A percentile compares a stretch with the other conserved stretches of the same genome.
Conservation (phyloP, 2,329 filamentous ascomycete genomes). For the Colletotrichum trifolii region DNA sequence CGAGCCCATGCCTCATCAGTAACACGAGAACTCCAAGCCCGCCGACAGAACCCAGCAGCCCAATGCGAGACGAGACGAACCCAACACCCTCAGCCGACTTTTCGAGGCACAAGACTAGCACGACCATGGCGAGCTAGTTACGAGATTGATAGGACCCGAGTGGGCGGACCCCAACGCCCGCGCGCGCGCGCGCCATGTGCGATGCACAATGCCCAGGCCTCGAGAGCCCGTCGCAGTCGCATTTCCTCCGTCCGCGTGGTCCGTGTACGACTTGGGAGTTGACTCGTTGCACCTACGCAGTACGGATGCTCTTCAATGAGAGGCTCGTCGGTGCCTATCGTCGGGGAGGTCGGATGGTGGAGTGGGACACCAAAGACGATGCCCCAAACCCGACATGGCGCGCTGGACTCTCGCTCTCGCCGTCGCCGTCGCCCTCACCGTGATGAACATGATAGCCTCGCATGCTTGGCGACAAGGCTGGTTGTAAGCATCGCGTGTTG, state of each 20-base stretch:
- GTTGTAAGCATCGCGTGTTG: background rate
- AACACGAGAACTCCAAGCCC: background rate
- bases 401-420: constrained; percentile 1
- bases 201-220: constrained; percentile 3
- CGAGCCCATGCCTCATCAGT: constrained; percentile 20
- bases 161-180: background rate
- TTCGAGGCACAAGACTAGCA: background rate
- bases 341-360: constrained; percentile 12
- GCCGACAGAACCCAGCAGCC: background rate
- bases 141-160: background rate
- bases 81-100: background rate
- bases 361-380: background rate
- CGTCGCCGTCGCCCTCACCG: constrained; percentile 11
- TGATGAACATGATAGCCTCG: constrained; percentile 1
- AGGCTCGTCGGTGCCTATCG: background rate
- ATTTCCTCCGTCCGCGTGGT: background rate
- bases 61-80: no score
- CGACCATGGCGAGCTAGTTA: background rate
- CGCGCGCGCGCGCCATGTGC: background rate
- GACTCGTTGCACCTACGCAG: constrained; percentile 2
- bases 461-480: constrained; percentile 4
- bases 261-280: constrained; percentile 2
- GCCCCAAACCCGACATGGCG: background rate
- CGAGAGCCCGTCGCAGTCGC: constrained; percentile 16
- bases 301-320: background rate